Base-by-base conservation (phyloP, 176 grass and related monocot genomes). In the Thalia dealbata region DNA sequence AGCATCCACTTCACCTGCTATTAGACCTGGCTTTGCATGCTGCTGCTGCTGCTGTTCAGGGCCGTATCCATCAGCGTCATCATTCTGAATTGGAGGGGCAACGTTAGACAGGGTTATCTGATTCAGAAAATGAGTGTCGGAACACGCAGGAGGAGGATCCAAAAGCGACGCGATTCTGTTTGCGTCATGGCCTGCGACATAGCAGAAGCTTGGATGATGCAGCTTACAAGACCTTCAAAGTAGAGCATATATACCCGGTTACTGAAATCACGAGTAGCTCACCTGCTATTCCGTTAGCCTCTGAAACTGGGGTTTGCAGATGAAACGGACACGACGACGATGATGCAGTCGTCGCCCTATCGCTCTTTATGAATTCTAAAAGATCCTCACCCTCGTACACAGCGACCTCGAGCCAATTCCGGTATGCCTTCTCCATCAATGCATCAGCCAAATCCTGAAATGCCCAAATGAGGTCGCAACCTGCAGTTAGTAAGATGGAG, bases 311-410 rank as follows among this genome's bases (percentile, higher is more conserved):
- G n/a, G n/a, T n/a, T n/a, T n/a, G n/a, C n/a, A n/a, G n/a, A n/a
- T n/a, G n/a, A n/a, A n/a, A n/a, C n/a, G n/a, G n/a, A n/a, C n/a
- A n/a, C n/a, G n/a, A n/a, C n/a, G 68, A 28, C 30, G 73, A 35
- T 51, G 48, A 73, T 52, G 10, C 24, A 50, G 74, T 38, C 81
- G 66, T 38, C 64, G 61, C 68, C n/a, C 73, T 91, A 80, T 88
- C 85, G 80, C 77, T 88, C 19, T 72, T 67, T 67, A 77, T 88
- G 51, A 81, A 71, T 65, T 83, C 83, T 61, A 81, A 78, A 9
- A 85, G 81, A 78, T 83, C 83, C 66, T 81, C 83, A 13, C 85
- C 89, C 83, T 92, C 85, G 83, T 92, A 92, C 73, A 88, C 85
- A 76, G 85, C 83, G 41, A 83, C 89, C 41, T 81, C 75, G 60